These are phyloP conservation scores for Xylaria scruposa DNA, from an alignment of 495 filamentous ascomycete species.

Conservation along the genomic window DNA sequence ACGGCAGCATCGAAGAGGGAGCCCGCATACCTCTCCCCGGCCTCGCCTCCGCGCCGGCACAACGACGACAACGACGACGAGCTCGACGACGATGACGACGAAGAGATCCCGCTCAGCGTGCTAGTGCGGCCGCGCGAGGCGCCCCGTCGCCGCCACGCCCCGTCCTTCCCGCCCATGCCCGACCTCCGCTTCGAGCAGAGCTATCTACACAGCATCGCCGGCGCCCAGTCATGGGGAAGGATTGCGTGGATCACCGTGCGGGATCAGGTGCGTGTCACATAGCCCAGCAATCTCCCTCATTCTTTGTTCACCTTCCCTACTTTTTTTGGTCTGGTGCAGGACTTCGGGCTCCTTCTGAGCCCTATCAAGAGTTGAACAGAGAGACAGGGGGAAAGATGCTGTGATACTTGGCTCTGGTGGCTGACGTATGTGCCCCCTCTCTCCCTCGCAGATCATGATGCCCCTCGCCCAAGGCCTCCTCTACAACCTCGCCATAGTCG, in stretches of 20 bases:
- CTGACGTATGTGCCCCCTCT: constrained; percentile 24
- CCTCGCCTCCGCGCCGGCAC: constrained; percentile 26
- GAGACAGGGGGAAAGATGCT: neutral
- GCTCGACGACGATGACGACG: constrained; percentile 40
- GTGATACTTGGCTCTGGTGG: neutral
- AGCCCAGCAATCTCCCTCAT: neutral
- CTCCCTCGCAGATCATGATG: constrained; percentile 68
- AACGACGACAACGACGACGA: constrained; percentile 39
- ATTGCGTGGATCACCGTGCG: constrained; percentile 83
- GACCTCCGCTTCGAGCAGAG: constrained; percentile 97
- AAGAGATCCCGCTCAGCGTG: constrained; percentile 63
- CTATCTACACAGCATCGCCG: constrained; percentile 83
- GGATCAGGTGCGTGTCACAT: constrained; percentile 71
- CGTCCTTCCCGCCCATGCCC: constrained; percentile 79
- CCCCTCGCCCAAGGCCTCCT: constrained; percentile 81
- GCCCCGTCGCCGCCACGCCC: constrained; percentile 42
- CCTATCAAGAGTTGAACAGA: neutral
- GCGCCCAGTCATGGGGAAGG: constrained; percentile 75
- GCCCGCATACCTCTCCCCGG: constrained; percentile 43
- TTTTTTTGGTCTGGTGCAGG: neutral
- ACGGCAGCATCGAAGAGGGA: constrained; percentile 69
- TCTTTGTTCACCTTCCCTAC: neutral
- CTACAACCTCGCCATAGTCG: constrained; percentile 79
- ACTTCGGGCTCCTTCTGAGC: no score
- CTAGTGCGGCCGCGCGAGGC: constrained; percentile 49